Evolutionary conservation across 305 asterid genomes (phyloP), one percentile per base, ranked within the genome.

Genomic region (Fraxinus xanthoxyloides): DNA sequence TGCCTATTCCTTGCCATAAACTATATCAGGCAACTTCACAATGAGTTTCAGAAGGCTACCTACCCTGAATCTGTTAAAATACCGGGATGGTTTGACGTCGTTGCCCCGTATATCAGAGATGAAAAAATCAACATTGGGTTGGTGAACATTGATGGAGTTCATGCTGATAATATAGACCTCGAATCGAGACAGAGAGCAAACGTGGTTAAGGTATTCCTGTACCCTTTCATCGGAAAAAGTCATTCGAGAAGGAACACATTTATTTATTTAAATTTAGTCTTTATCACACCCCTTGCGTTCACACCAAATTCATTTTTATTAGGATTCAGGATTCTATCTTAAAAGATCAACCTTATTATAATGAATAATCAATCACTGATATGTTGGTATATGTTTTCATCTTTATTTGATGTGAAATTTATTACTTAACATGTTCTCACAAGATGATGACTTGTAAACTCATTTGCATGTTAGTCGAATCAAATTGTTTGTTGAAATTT

Each of bases 21-120:
- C 82, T 79, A 85, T 80, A 85, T 85, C 21, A 84, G 23, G 30
- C 73, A 77, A 46, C 70, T 81, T 12, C 85, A 65, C 7, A 21
- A 78, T 17, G 87, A 82, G 81, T 73, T 76, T 76, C 84, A 40
- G 79, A 79, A 19, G 5, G 15, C 43, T 2, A 35, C 46, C 70
- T 8, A 77, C 76, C 74, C 85, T 5, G 77, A 51, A 23, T 78
- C 48, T 19, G 48, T 40, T 72, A 76, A 32, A 75, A 82, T 40
- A 0, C 96, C 92, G 0, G 79, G 72, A 0, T 94, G 98, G 98
- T 85, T 84, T 43, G 84, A 87, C 28, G n/a, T 83, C 67, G 34
- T 92, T 4, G 75, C 87, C 3, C 74, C 77, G 23, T 77, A 87
- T 36, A 2, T 87, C 9, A 82, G 82, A 48, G 80, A 81, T 1